phyloP scores from a whole-genome alignment of 2,329 filamentous ascomycete species.

The Graphiopsis chlorocephala region DNA sequence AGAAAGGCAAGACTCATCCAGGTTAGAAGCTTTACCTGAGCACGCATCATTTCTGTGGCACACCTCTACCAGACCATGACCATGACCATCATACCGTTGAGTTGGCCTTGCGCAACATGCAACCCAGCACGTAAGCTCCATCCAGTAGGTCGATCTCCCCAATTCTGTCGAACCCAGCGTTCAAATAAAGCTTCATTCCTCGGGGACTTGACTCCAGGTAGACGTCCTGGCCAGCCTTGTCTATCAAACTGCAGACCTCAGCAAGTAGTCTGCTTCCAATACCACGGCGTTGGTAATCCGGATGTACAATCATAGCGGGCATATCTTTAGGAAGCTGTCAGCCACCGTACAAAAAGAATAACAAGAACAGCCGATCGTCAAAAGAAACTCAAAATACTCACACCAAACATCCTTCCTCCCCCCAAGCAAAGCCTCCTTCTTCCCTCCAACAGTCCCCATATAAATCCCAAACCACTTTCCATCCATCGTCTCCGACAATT shows the following conservation, averaged over 20 bases:
- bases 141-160: background rate
- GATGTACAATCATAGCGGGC: conserved; percentile 13
- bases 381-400: background rate
- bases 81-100: background rate
- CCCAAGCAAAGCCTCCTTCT: conserved; percentile 1
- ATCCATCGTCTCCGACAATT: background rate
- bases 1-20: background rate
- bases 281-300: conserved; percentile 2
- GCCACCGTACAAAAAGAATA: background rate
- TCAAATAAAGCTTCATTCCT: conserved; percentile 9
- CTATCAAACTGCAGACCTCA: background rate
- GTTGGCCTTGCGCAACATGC: conserved; percentile 5
- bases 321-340: conserved; percentile 1
- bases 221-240: background rate
- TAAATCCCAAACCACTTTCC: background rate
- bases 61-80: background rate
- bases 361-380: background rate
- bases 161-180: conserved; percentile 11
- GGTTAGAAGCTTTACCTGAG: background rate
- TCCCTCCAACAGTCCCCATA: background rate
- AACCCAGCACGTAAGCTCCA: background rate
- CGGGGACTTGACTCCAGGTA: conserved; percentile 12
- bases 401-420: conserved; percentile 11
- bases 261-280: background rate
- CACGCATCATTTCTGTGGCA: background rate